phyloP scores from a whole-genome alignment of 768 basidiomycete genomes.

The Tulasnella sp. region DNA sequence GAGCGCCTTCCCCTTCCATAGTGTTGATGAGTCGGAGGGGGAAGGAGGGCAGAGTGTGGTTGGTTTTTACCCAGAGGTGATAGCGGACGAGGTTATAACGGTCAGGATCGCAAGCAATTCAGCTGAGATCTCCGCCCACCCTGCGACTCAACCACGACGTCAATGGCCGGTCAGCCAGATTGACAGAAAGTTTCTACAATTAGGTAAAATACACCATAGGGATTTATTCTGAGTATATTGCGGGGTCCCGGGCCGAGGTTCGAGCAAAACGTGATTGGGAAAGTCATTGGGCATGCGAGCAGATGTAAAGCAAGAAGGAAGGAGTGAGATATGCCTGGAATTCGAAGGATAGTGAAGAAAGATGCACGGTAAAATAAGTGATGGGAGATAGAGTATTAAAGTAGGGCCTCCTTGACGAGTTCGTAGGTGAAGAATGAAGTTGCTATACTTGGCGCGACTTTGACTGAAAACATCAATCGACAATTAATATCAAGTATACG shows the following conservation, averaged over 20 bases:
- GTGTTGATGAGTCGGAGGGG: background rate
- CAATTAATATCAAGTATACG: background rate
- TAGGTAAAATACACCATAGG: background rate
- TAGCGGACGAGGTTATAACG: background rate
- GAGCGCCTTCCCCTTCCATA: background rate
- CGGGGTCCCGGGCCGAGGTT: background rate
- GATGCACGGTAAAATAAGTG: background rate
- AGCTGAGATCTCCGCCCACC: background rate
- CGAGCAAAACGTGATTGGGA: background rate
- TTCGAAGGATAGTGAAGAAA: background rate
- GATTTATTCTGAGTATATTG: background rate
- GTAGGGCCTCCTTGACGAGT: constrained; percentile 6
- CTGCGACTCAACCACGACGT: background rate
- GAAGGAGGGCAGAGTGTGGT: background rate
- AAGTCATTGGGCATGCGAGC: background rate
- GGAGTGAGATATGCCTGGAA: background rate
- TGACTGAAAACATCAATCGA: constrained; percentile 38
- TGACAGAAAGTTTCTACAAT: background rate
- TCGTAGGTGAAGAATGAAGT: constrained; percentile 35
- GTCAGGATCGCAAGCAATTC: background rate
- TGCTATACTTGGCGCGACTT: constrained; percentile 84
- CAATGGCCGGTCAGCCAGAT: background rate
- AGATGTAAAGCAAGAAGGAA: background rate
- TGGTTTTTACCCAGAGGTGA: background rate
- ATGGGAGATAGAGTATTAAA: background rate